These are phyloP conservation scores for Leccinum olivaceopallidum DNA, from an alignment of 768 basidiomycete species.

Conservation along the genomic window DNA sequence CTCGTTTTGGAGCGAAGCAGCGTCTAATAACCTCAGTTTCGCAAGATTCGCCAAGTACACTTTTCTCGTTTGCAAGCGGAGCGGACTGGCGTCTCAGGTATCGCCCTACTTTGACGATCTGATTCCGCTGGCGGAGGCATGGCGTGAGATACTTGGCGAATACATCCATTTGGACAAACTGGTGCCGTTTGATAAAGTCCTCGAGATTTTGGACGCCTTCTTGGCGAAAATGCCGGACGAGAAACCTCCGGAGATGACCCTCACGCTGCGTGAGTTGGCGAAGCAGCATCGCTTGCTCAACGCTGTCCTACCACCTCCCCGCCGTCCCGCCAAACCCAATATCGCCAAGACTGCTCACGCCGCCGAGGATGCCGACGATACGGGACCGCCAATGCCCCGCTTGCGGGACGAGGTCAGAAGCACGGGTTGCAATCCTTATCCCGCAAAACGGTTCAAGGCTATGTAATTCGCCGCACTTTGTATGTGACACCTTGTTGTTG, in stretches of 20 bases:
- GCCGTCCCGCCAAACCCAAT: not conserved
- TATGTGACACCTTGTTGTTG: no score
- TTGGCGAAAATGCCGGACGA: not conserved
- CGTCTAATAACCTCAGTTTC: not conserved
- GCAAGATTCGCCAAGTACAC: not conserved
- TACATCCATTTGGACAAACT: not conserved
- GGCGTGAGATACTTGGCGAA: not conserved
- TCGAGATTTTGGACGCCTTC: not conserved
- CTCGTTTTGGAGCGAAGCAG: not conserved
- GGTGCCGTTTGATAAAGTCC: not conserved
- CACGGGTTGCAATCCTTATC: not conserved
- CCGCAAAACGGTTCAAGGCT: not conserved
- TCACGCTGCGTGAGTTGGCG: not conserved
- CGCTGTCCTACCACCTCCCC: not conserved
- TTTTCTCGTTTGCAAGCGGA: not conserved
- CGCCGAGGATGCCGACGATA: not conserved
- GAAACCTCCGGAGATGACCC: not conserved
- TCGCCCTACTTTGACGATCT: not conserved
- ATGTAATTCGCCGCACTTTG: not conserved
- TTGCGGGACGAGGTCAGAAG: not conserved
- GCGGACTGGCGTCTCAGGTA: not conserved
- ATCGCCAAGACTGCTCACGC: not conserved
- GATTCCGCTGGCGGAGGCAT: not conserved
- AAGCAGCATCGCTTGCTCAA: not conserved
- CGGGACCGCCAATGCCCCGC: not conserved